Percentiles rank a stretch among this genome's conserved stretches.
phyloP scores from a whole-genome alignment of 176 grass and related monocot genomes.

The Puccinellia tenuiflora region DNA sequence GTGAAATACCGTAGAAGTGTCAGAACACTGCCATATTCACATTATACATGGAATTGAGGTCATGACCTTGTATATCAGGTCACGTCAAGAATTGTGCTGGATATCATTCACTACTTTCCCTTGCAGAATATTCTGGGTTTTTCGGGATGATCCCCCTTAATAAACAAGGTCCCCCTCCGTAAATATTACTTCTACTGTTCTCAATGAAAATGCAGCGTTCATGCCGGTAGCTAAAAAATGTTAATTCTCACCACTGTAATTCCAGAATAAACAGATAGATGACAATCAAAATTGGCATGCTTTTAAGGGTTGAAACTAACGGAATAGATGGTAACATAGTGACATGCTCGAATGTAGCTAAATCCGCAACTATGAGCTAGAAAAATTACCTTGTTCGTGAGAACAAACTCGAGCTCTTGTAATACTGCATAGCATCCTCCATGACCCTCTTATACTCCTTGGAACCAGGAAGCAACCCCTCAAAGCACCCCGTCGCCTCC shows the following conservation, averaged over 20 bases:
- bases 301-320: background rate
- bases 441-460: slow-evolving; percentile 75
- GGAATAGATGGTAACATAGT: background rate
- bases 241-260: background rate
- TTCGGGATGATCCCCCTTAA: background rate
- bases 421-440: slow-evolving; percentile 70
- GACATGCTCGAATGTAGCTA: background rate
- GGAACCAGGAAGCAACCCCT: slow-evolving; percentile 76
- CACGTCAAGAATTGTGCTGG: background rate
- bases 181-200: background rate
- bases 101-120: background rate
- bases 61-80: background rate
- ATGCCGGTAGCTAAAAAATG: background rate
- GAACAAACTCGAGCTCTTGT: slow-evolving; percentile 71
- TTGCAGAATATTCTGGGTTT: background rate
- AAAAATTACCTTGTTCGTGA: slow-evolving; percentile 49
- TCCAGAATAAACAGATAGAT: background rate
- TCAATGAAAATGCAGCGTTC: background rate
- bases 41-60: background rate
- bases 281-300: background rate
- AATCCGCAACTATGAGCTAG: background rate
- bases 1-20: slow-evolving; percentile 6
- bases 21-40: background rate
- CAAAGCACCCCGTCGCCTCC: slow-evolving; percentile 71
- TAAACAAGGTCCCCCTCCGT: background rate